These are phyloP conservation scores for Mycosarcoma mackinlayi DNA, from an alignment of 1,284 basidiomycete genomes.

Conservation along the genomic window DNA sequence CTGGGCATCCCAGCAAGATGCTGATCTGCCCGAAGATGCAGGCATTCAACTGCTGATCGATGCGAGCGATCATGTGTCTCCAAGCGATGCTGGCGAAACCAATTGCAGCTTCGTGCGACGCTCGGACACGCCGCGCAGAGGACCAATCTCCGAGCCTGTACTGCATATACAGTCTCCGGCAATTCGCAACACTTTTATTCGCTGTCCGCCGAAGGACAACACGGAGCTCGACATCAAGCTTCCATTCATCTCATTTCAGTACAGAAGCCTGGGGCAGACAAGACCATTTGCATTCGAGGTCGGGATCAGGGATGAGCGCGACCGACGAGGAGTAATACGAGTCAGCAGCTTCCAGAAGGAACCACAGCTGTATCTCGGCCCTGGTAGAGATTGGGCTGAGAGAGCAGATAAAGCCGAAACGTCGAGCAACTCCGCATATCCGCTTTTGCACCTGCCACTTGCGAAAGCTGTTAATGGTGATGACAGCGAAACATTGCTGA, in stretches of 20 bases:
- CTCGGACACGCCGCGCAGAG: background rate
- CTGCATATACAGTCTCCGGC: constrained; percentile 86
- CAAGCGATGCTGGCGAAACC: constrained; percentile 16
- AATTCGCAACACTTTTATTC: constrained; percentile 77
- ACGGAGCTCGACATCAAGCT: constrained; percentile 76
- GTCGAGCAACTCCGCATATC: background rate
- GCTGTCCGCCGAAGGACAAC: constrained; percentile 69
- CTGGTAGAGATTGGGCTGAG: constrained; percentile 39
- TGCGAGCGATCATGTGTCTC: constrained; percentile 71
- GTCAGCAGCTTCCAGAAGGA: constrained; percentile 84
- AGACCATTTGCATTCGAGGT: constrained; percentile 81
- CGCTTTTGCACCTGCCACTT: constrained; percentile 16
- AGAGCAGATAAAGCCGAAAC: background rate
- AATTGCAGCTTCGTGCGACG: constrained; percentile 11
- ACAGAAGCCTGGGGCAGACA: constrained; percentile 73
- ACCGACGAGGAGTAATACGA: constrained; percentile 75
- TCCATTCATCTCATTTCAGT: constrained; percentile 80
- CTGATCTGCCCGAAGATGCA: constrained; percentile 74
- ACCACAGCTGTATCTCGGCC: constrained; percentile 17
- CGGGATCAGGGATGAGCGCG: constrained; percentile 77
- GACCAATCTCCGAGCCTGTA: constrained; percentile 73
- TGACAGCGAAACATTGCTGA: constrained; percentile 19
- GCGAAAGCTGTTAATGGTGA: constrained; percentile 8
- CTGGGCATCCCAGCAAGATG: constrained; percentile 74
- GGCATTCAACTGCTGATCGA: constrained; percentile 78